Percentiles rank a stretch among this genome's conserved stretches.
These are phyloP conservation scores for Fusarium sp. DNA, from an alignment of 2,329 filamentous ascomycete species.

Conservation along the genomic window DNA sequence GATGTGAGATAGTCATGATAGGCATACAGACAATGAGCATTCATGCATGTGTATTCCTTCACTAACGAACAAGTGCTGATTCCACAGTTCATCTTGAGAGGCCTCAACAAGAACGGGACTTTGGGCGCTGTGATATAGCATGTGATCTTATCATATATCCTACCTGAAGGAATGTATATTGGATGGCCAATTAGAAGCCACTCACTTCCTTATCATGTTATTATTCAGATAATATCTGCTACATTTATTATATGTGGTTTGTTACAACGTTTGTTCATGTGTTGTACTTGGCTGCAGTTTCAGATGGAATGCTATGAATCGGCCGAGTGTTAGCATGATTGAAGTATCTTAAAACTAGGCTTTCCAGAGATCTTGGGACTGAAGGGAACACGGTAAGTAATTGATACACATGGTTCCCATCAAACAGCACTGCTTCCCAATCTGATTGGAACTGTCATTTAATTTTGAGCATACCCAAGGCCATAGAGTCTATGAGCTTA, in stretches of 20 bases:
- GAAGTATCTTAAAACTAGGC: background rate
- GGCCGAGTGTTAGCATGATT: too few species aligned
- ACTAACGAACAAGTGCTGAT: slow-evolving; percentile 34
- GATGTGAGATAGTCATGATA: slow-evolving; percentile 3
- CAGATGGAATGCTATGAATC: too few species aligned
- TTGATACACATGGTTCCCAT: background rate
- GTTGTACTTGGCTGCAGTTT: background rate
- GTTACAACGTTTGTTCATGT: background rate
- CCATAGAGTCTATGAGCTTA: background rate
- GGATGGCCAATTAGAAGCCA: background rate
- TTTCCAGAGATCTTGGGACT: background rate
- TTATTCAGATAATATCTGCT: background rate
- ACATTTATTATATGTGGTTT: background rate
- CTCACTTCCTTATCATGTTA: background rate
- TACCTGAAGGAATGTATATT: background rate
- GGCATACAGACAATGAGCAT: background rate
- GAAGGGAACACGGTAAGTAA: too few species aligned
- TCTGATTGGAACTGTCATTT: background rate
- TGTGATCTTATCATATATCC: slow-evolving; percentile 1
- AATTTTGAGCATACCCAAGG: background rate
- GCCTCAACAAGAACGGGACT: background rate
- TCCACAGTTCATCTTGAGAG: slow-evolving; percentile 5
- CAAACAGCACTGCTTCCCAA: background rate
- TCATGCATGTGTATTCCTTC: background rate
- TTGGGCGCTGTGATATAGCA: background rate